These are phyloP conservation scores for Bolboschoenus planiculmis DNA, from an alignment of 176 grass and related monocot species.

Conservation along the genomic window DNA sequence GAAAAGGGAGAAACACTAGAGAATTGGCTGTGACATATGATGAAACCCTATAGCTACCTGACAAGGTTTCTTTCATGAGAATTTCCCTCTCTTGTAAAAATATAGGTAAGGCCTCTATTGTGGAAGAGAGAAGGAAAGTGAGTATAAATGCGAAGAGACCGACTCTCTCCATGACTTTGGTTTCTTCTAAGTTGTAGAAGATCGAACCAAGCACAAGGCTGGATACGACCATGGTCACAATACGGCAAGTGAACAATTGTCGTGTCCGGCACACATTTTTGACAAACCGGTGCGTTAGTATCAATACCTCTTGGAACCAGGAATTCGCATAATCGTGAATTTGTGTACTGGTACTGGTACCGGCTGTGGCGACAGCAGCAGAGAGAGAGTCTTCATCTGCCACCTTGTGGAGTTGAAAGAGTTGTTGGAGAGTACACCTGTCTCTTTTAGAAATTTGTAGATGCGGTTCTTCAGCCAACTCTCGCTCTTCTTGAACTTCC, in stretches of 20 bases:
- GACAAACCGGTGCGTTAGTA: conserved; percentile 51
- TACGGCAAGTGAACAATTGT: conserved; percentile 59
- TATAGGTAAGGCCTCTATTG: conserved; percentile 48
- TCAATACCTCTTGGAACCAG: conserved; percentile 37
- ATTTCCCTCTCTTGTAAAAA: conserved; percentile 75
- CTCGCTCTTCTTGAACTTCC: conserved; percentile 16
- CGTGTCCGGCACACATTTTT: conserved; percentile 67
- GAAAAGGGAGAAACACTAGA: conserved; percentile 63
- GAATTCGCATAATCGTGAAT: conserved; percentile 39
- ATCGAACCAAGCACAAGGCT: conserved; percentile 60
- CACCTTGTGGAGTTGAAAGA: conserved; percentile 59
- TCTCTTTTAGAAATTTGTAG: conserved; percentile 22
- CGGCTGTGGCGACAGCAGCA: neutral
- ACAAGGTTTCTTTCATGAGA: conserved; percentile 64
- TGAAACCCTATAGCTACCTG: conserved; percentile 54
- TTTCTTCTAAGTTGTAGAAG: conserved; percentile 56
- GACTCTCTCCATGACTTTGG: conserved; percentile 51
- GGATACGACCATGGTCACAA: conserved; percentile 45
- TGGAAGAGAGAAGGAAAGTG: conserved; percentile 52
- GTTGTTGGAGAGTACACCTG: conserved; percentile 66
- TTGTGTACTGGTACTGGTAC: neutral
- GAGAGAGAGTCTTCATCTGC: conserved; percentile 34
- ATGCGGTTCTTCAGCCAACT: neutral
- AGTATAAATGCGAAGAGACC: conserved; percentile 63
- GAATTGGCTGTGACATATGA: conserved; percentile 59